Evolutionary conservation across 164 flowering plant genomes (phyloP).

Genomic region (Vitis amurensis): DNA sequence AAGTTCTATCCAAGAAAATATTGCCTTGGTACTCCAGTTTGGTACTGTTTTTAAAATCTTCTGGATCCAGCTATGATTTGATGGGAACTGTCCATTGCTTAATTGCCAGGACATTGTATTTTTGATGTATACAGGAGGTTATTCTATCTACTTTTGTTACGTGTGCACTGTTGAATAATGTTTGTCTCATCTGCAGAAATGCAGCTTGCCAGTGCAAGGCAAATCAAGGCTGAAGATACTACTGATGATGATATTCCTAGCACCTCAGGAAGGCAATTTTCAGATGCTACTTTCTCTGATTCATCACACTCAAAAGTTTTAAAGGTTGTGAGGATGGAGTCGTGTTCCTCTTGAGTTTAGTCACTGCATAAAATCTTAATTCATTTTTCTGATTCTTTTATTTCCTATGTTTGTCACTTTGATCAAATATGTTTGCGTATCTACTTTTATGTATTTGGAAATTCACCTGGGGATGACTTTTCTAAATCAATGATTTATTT

Average conservation of each 20-base stretch:
- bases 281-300: constrained; percentile 36
- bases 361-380: neutral
- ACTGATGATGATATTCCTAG: constrained; percentile 82
- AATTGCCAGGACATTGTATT: too few species aligned
- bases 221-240: constrained; percentile 56
- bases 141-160: neutral
- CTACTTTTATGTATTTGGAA: neutral
- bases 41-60: too few species aligned
- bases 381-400: neutral
- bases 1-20: too few species aligned
- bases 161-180: neutral
- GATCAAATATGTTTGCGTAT: neutral
- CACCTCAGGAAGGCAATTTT: constrained; percentile 77
- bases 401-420: neutral
- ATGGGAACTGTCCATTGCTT: too few species aligned
- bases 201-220: constrained; percentile 72
- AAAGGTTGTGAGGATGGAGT: constrained; percentile 30
- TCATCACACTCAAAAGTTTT: constrained; percentile 22
- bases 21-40: too few species aligned
- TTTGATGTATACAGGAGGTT: too few species aligned
- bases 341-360: neutral
- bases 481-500: constrained; percentile 1
- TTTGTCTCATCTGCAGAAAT: constrained; percentile 52
- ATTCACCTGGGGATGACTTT: neutral
- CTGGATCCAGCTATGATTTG: too few species aligned